Evolutionary conservation across 352 stramenopile genomes (phyloP).

Genomic region (Pythium rishiriense): DNA sequence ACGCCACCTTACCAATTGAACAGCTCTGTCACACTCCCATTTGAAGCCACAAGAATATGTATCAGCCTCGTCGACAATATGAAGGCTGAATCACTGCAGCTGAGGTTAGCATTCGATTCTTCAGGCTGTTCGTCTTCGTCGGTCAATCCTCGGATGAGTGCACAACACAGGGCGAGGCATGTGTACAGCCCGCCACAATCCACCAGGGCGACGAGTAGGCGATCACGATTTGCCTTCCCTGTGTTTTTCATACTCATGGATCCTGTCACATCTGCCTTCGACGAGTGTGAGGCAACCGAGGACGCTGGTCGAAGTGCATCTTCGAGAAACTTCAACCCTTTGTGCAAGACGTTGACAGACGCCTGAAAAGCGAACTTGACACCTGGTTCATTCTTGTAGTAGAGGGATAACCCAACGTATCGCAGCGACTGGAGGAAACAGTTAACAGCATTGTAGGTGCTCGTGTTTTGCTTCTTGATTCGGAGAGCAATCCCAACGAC

Average conservation of each 20-base stretch:
- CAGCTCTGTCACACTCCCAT: slow-evolving; percentile 13
- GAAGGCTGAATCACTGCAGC: slow-evolving; percentile 18
- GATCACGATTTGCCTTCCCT: slow-evolving; percentile 26
- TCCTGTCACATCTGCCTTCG: not conserved
- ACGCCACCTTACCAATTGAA: slow-evolving; percentile 24
- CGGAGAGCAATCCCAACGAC: slow-evolving; percentile 36
- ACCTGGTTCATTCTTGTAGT: slow-evolving; percentile 32
- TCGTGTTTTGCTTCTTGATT: slow-evolving; percentile 39
- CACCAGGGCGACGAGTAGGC: slow-evolving; percentile 35
- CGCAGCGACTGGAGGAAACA: slow-evolving; percentile 54
- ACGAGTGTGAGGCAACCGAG: not conserved
- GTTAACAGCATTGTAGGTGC: slow-evolving; percentile 49
- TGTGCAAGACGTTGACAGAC: slow-evolving; percentile 29
- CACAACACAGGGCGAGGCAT: slow-evolving; percentile 44
- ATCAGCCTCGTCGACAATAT: slow-evolving; percentile 21
- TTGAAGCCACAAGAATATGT: slow-evolving; percentile 24
- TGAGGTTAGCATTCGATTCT: not conserved
- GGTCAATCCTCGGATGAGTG: slow-evolving; percentile 16
- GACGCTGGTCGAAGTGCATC: slow-evolving; percentile 4
- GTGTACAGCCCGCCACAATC: slow-evolving; percentile 46
- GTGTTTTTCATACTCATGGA: not conserved
- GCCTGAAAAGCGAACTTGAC: slow-evolving; percentile 32
- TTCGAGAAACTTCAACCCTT: slow-evolving; percentile 32
- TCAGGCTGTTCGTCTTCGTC: not conserved
- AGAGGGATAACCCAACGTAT: slow-evolving; percentile 42